Evolutionary conservation across 2,329 filamentous ascomycete species (phyloP).

Genomic region (Aspergillus bombycis): DNA sequence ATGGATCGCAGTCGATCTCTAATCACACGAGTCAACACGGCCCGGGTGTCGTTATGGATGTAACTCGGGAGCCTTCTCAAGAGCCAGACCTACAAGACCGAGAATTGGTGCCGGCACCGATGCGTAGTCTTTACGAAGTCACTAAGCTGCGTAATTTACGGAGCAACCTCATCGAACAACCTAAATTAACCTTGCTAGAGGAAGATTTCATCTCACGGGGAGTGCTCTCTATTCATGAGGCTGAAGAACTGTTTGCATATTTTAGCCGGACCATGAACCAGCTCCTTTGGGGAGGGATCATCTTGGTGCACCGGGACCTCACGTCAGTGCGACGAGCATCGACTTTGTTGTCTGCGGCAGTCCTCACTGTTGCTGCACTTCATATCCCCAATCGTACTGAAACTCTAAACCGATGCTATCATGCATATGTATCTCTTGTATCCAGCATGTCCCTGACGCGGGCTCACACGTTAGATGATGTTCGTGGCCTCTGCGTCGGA

Average conservation of each 20-base stretch:
- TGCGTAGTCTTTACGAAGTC: conserved; percentile 59
- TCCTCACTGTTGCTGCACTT: conserved; percentile 61
- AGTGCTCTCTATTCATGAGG: conserved; percentile 50
- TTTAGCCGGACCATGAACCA: conserved; percentile 57
- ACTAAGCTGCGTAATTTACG: conserved; percentile 52
- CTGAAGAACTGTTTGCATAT: conserved; percentile 55
- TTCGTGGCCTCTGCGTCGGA: conserved; percentile 63
- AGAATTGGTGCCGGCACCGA: conserved; percentile 53
- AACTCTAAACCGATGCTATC: conserved; percentile 59
- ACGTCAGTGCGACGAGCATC: conserved; percentile 59
- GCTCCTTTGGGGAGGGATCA: conserved; percentile 56
- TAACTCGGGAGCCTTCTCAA: conserved; percentile 51
- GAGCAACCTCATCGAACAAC: conserved; percentile 41
- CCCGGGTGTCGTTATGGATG: conserved; percentile 41
- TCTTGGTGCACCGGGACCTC: conserved; percentile 54
- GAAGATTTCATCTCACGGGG: conserved; percentile 57
- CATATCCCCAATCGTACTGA: conserved; percentile 59
- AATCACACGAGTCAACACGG: conserved; percentile 27
- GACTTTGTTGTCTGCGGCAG: conserved; percentile 58
- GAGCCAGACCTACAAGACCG: conserved; percentile 46
- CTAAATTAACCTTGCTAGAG: conserved; percentile 43
- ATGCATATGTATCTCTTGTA: conserved; percentile 60
- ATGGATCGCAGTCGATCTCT: conserved; percentile 31
- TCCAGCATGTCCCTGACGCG: conserved; percentile 61
- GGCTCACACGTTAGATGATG: conserved; percentile 60